A percentile compares a stretch with the other conserved stretches of the same genome.
Conservation (phyloP, 148 eudicot genomes). For the Suaeda aralocaspica region DNA sequence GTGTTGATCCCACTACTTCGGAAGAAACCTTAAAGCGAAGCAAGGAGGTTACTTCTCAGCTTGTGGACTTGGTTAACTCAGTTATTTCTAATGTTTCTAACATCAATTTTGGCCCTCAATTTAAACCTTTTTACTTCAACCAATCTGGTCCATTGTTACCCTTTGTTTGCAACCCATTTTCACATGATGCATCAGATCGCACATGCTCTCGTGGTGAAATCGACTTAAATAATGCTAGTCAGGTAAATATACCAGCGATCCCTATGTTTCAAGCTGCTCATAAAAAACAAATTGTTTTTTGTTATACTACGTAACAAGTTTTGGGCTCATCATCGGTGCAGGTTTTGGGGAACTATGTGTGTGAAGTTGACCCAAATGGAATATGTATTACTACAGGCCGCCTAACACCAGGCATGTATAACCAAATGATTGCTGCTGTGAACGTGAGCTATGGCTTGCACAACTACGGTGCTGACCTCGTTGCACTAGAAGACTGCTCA, state of each 20-base stretch:
- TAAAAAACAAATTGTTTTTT: too few species aligned
- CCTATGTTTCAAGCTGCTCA: neutral
- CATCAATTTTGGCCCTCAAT: slow-evolving; percentile 62
- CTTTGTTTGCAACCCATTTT: slow-evolving; percentile 67
- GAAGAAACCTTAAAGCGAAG: slow-evolving; percentile 64
- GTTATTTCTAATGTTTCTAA: slow-evolving; percentile 80
- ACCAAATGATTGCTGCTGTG: slow-evolving; percentile 55
- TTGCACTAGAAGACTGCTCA: slow-evolving; percentile 68
- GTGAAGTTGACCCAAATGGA: slow-evolving; percentile 59
- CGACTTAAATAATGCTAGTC: slow-evolving; percentile 67
- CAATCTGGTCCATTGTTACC: slow-evolving; percentile 87
- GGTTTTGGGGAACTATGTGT: slow-evolving; percentile 61
- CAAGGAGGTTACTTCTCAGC: slow-evolving; percentile 79
- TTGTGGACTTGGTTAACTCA: slow-evolving; percentile 63
- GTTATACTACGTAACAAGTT: too few species aligned
- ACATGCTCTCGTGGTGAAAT: slow-evolving; percentile 62
- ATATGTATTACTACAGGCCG: slow-evolving; percentile 70
- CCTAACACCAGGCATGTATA: slow-evolving; percentile 53
- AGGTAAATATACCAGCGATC: slow-evolving; percentile 39
- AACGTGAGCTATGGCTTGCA: slow-evolving; percentile 63
- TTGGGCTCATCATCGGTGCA: slow-evolving; percentile 19
- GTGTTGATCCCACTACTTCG: slow-evolving; percentile 77
- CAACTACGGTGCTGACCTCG: slow-evolving; percentile 69
- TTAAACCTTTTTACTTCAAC: slow-evolving; percentile 66
- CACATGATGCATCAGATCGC: slow-evolving; percentile 48